phyloP scores from a whole-genome alignment of 129 eudicot genomes.

The Centella asiatica region DNA sequence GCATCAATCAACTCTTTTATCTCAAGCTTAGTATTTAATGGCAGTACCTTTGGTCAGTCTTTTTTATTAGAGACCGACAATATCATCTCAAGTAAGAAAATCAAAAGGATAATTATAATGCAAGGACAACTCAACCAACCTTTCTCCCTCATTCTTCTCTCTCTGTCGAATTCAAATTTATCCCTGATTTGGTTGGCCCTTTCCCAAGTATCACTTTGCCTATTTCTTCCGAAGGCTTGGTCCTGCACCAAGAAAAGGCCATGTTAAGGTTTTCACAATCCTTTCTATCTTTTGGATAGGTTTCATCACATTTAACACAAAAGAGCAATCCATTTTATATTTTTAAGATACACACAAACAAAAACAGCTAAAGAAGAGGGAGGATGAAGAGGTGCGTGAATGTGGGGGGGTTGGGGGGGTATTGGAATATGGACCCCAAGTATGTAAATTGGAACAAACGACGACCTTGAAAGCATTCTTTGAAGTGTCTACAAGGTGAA shows the following conservation, averaged over 20 bases:
- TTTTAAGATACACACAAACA: not conserved
- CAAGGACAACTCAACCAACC: not conserved
- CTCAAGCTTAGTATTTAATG: no score
- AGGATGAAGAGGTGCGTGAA: no score
- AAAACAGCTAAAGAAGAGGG: no score
- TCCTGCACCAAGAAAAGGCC: constrained; percentile 40
- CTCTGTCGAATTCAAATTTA: constrained; percentile 89
- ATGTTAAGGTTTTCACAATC: not conserved
- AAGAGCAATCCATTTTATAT: not conserved
- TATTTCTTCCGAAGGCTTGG: constrained; percentile 46
- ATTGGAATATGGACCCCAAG: not conserved
- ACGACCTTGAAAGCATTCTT: not conserved
- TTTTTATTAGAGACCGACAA: constrained; percentile 10
- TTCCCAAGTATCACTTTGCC: constrained; percentile 49
- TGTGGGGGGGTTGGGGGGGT: no score
- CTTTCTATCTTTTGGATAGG: not conserved
- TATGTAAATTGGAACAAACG: not conserved
- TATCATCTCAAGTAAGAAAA: no score
- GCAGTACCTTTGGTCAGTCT: constrained; percentile 23
- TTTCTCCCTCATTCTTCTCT: constrained; percentile 45
- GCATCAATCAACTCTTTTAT: no score
- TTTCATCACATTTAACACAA: not conserved
- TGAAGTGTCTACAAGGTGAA: not conserved
- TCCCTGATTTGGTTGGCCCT: constrained; percentile 66
- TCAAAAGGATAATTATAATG: no score